Evolutionary conservation across 1,139 yeast genomes (phyloP).

Genomic region (Martiniozyma asiatica): DNA sequence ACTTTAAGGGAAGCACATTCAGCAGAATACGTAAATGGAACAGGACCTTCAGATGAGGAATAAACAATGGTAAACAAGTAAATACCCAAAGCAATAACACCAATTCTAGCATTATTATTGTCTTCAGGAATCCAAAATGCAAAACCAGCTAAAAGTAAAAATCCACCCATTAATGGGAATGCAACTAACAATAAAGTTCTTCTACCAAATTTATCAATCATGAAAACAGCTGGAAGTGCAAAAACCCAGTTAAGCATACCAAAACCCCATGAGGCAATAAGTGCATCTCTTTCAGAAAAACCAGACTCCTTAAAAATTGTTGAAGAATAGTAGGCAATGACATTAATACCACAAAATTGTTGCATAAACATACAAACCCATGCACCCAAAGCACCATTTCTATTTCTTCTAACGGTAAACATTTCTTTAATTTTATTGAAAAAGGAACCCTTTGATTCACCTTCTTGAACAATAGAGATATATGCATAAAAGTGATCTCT

Average conservation of each 20-base stretch:
- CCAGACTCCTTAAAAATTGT: conserved; percentile 62
- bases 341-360: conserved; percentile 87
- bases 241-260: conserved; percentile 73
- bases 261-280: conserved; percentile 77
- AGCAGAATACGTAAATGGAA: conserved; percentile 23
- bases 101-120: conserved; percentile 41
- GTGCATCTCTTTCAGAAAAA: conserved; percentile 46
- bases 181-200: conserved; percentile 57
- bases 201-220: conserved; percentile 74
- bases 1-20: conserved; percentile 67
- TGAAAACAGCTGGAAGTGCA: conserved; percentile 74
- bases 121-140: conserved; percentile 57
- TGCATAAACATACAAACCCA: conserved; percentile 84
- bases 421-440: conserved; percentile 40
- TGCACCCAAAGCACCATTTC: conserved; percentile 73
- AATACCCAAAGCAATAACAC: conserved; percentile 57
- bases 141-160: conserved; percentile 61
- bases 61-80: conserved; percentile 64
- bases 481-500: conserved; percentile 67
- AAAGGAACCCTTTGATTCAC: conserved; percentile 41
- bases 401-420: conserved; percentile 62
- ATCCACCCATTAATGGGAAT: conserved; percentile 63
- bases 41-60: conserved; percentile 21
- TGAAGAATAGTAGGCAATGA: conserved; percentile 72
- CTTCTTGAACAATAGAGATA: conserved; percentile 55